Base-by-base conservation (phyloP, 192 early-diverging fungal species). In the Physocladia obscura region DNA sequence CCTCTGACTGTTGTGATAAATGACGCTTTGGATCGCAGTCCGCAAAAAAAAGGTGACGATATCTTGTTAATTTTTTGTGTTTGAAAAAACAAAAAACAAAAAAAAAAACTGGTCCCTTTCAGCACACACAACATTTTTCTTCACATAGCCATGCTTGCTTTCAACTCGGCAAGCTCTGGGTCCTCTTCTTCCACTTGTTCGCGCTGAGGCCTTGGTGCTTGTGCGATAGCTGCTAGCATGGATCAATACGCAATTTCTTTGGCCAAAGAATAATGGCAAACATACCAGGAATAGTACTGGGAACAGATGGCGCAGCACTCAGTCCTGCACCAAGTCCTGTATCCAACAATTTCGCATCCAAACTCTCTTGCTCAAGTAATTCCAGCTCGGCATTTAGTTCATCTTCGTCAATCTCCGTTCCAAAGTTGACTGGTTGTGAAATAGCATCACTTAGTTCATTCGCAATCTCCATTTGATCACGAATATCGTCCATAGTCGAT, bases 381-480 rank as follows among this genome's bases (percentile, higher is more conserved):
- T 98, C 94, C 47, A 97, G 82, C 77, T 98, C 96, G 4, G 83
- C 88, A 44, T 88, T 81, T 55, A 97, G 77, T 71, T 98, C 96
- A 50, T 97, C 93, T 73, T 97, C 95, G 69, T 99, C 95, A 74
- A 96, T 69, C 29, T 94, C 93, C n/a, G 88, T 77, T 4, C 94
- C 95, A 72, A 94, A 90, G 49, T 87, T 76, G 68, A 94, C 85
- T 0, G 94, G 95, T 75, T 89, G 89, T 47, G 94, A 90, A 71
- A 99, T 94, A 6, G 93, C 95, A 37, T 95, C 92, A 19, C 89
- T 91, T 11, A 99, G 88, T 78, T 97, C 97, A 71, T 95, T 94
- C 21, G 94, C 92, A 65, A 96, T 74, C 67, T 96, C 94, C 92
- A 97, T 96, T 76, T 99, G 94, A 64, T 99, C 97, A 31, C 92